These are phyloP conservation scores for Eucalyptus sp. DNA, from an alignment of 345 rosid species.

Conservation along the genomic window DNA sequence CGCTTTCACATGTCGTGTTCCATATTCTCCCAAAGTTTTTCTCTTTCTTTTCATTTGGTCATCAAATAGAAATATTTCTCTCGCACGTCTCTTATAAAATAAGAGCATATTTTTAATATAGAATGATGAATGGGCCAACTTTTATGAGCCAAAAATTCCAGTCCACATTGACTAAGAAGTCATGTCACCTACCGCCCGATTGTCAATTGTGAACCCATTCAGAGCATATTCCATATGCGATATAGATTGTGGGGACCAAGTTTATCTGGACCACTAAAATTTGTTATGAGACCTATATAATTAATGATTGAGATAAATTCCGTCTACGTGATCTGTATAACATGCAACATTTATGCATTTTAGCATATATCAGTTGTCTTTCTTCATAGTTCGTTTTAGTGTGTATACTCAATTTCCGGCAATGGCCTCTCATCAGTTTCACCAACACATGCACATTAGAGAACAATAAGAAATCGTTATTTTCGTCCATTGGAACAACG, in stretches of 20 bases:
- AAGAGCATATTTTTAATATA: neutral
- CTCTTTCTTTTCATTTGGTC: too few relatives aligned
- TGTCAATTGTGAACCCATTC: neutral
- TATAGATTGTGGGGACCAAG: fast-evolving
- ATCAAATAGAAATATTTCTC: too few relatives aligned
- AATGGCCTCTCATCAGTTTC: neutral
- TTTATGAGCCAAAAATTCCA: neutral
- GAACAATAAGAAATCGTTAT: neutral
- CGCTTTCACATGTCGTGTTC: too few relatives aligned
- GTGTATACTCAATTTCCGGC: neutral
- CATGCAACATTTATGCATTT: neutral
- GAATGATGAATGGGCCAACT: neutral
- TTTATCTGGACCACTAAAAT: neutral
- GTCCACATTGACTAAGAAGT: neutral
- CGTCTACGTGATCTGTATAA: neutral
- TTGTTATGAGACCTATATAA: neutral
- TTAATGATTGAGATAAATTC: neutral
- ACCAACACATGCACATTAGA: neutral
- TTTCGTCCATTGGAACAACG: neutral
- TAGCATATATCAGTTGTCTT: neutral
- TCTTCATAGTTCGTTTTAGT: neutral
- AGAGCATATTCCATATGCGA: neutral
- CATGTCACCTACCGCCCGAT: neutral
- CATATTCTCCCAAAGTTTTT: too few relatives aligned
- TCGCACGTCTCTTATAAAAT: neutral